Evolutionary conservation across 2,329 filamentous ascomycete genomes (phyloP), one percentile per base, ranked within the genome.

Genomic region (Microsporum canis): DNA sequence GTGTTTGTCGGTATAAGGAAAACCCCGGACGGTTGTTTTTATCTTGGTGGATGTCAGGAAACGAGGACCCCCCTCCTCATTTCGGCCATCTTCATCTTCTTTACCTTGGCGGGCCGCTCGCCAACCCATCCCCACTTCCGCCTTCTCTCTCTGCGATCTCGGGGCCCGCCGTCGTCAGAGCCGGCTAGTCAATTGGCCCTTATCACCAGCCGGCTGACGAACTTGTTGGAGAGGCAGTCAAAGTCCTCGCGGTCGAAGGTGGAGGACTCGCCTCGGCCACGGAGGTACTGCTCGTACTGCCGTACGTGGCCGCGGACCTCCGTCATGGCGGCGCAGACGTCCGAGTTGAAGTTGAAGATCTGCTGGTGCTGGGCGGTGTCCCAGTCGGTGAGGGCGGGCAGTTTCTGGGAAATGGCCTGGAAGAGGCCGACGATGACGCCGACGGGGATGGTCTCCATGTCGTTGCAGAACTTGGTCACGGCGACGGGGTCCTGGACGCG

Each of bases 351-450:
- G 77, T 91, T 88, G 63, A 96, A 84, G 58, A 96, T 79, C 68
- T 95, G 88, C 67, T 94, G 89, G 72, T 97, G 92, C 76, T 94
- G 90, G 71, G 84, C 80, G 10, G 89, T 94, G 71, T 96, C 91
- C 92, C 92, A 97, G 72, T 97, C 92, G 66, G 87, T 87, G 72
- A 97, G 91, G 23, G 89, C 83, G 3, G 92, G 92, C 49, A 96
- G 83, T 78, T 97, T 96, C 77, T 96, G 92, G 1, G 91, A 96
- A 72, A 97, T 97, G 75, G 92, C 92, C 69, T 95, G 91, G 85
- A 97, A 97, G 34, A 97, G 83, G 53, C 92, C 92, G 65, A 96
- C 91, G 70, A 97, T 95, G 69, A 97, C 92, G 68, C 92, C 92
- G 47, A 97, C 91, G 0, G 92, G 92, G 5, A 88, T 95, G 7